Evolutionary conservation across 2,329 filamentous ascomycete genomes (phyloP), one percentile per base, ranked within the genome.

Genomic region (Penicillium psychrosexuale): DNA sequence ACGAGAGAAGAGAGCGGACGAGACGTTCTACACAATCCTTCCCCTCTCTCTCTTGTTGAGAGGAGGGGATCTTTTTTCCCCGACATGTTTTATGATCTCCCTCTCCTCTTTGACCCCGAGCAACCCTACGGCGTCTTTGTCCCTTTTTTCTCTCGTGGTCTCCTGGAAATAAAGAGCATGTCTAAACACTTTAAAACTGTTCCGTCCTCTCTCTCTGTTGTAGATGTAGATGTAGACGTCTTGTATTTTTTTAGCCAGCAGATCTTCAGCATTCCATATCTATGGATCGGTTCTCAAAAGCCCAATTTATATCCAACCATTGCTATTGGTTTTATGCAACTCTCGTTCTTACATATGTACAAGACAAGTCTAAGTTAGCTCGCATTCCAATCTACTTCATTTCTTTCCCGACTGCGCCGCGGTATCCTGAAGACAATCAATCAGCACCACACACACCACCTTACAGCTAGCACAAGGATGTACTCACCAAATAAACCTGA

Each of bases 401-500:
- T 70, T 69, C 63, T 66, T 71, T 46, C 69, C 69, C 13, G 64
- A 65, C 60, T 72, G 69, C 28, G 66, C 69, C 47, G 69, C 61
- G 15, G 69, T 61, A 64, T 72, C 69, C 69, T 72, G 62, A 8
- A 46, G 27, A 8, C 8, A 30, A 12, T 59, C 17, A 59, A 58
- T 47, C 47, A 47, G 17, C 43, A 40, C n/a, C 53, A 27, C 24
- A 51, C 28, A 15, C n/a, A 24, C 11, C 43, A 33, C 8, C 8
- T 27, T n/a, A 44, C 13, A 24, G 13, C 19, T n/a, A 15, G 40
- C 11, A 11, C 34, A 36, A 27, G 8, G 22, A 43, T 19, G 47
- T 36, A 67, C 72, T 24, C 55, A 74, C 72, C 67, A 74, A 58
- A 57, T 74, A 74, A 55, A 74, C 72, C 60, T 74, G 72, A 66